phyloP scores from a whole-genome alignment of 208 protist genomes.

The Leptomonas seymouri region DNA sequence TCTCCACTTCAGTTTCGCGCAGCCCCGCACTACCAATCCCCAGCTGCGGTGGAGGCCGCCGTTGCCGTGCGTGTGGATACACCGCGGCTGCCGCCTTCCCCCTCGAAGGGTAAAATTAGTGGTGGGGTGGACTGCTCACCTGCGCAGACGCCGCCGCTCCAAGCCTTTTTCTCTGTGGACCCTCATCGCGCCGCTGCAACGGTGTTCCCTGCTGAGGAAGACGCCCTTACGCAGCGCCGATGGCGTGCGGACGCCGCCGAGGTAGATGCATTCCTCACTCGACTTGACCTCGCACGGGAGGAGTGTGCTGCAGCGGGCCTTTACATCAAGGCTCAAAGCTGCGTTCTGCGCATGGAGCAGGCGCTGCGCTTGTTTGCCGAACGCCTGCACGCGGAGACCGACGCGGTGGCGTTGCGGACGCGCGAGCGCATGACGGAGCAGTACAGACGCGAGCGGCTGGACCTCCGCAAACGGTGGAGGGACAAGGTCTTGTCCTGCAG shows the following conservation, averaged over 20 bases:
- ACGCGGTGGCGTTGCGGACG: conserved; percentile 28
- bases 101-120: neutral
- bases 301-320: conserved; percentile 45
- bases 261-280: conserved; percentile 38
- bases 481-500: conserved; percentile 42
- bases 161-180: conserved; percentile 10
- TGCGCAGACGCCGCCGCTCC: neutral
- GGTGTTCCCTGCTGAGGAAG: conserved; percentile 6
- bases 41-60: neutral
- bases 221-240: conserved; percentile 10
- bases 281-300: conserved; percentile 50
- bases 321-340: conserved; percentile 44
- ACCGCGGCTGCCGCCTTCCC: too few species aligned
- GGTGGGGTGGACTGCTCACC: neutral
- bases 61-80: too few species aligned
- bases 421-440: conserved; percentile 31
- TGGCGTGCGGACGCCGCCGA: conserved; percentile 37
- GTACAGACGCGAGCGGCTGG: conserved; percentile 44
- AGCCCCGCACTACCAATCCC: neutral
- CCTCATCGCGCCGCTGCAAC: neutral
- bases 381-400: conserved; percentile 35
- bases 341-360: conserved; percentile 56
- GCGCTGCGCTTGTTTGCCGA: conserved; percentile 46
- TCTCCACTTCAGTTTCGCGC: neutral
- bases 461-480: conserved; percentile 43